Evolutionary conservation across 2,329 filamentous ascomycete species (phyloP), one percentile per base, ranked within the genome.

Genomic region (Orbilia quercus): DNA sequence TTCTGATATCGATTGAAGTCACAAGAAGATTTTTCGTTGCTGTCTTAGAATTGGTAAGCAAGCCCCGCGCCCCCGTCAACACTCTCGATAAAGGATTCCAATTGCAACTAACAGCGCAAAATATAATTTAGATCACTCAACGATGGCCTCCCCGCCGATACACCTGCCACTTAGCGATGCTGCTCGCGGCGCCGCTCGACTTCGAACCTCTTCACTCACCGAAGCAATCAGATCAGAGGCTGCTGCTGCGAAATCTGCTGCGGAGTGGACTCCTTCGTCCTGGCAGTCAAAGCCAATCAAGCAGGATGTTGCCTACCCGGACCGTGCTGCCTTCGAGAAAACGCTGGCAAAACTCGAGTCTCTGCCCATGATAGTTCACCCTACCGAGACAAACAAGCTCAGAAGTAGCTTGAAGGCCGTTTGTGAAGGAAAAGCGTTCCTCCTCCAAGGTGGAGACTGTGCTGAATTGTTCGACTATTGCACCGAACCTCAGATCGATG

Each of bases 391-490:
- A 79, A 84, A 87, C 77, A 89, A 87, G 75, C 85, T 99, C 59
- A 92, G 92, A 79, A 84, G 87, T 58, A 89, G 87, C 78, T 85
- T 99, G 20, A 87, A 88, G 70, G 91, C 96, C 82, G 95, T 96
- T 4, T 95, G 95, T 3, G 84, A 90, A 36, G 95, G 95, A 34
- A 92, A 94, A 76, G 91, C 94, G 11, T 98, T 99, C 80, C 85
- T 99, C 7, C 87, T 99, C 2, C 95, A 99, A 82, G 95, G 95
- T 72, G 95, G 94, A 75, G 95, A 99, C 82, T 99, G 95, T 79
- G 95, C 95, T 14, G 95, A 99, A 83, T 86, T 98, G 7, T 99
- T 99, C 79, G 92, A 95, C 81, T 99, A 99, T 84, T 99, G 95
- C 82, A 89, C 77, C 7, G 75, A 76, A 80, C 86, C 87, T 12